phyloP scores from a whole-genome alignment of 345 rosid genomes.

The Gossypium raimondii region DNA sequence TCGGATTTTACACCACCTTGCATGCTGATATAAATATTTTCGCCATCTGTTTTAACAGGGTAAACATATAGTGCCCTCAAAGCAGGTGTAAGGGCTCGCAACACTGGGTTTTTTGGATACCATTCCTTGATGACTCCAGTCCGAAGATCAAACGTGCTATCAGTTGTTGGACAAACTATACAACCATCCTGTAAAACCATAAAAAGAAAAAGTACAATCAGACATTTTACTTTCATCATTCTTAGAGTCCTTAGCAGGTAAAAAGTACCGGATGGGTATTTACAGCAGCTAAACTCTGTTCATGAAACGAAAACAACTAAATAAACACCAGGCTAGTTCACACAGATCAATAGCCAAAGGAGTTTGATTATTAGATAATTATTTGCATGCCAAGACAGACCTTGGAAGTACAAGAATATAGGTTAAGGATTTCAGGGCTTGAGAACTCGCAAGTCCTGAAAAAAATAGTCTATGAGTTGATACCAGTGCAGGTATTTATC shows the following conservation, averaged over 20 bases:
- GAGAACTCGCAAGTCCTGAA: not conserved
- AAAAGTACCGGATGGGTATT: not conserved
- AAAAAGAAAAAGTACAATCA: slow-evolving; percentile 3
- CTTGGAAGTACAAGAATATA: not conserved
- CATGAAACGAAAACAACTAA: not conserved
- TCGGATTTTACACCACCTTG: slow-evolving; percentile 40
- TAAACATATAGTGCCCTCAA: slow-evolving; percentile 59
- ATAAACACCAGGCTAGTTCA: not conserved
- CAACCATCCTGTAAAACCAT: slow-evolving; percentile 64
- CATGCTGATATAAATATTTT: slow-evolving; percentile 70
- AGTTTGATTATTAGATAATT: not conserved
- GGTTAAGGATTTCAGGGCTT: not conserved
- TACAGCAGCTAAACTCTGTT: not conserved
- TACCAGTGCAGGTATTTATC: not conserved
- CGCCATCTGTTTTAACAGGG: slow-evolving; percentile 70
- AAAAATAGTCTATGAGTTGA: not conserved
- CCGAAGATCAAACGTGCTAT: slow-evolving; percentile 76
- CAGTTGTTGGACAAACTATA: slow-evolving; percentile 87
- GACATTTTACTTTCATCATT: not conserved
- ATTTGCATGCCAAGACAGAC: not conserved
- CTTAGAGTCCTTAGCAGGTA: not conserved
- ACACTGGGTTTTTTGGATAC: slow-evolving; percentile 92
- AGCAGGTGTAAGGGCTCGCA: slow-evolving; percentile 80
- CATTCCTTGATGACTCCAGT: slow-evolving; percentile 77
- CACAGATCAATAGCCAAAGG: not conserved